phyloP scores from a whole-genome alignment of 495 filamentous ascomycete genomes.

The Talaromyces trachyspermus region DNA sequence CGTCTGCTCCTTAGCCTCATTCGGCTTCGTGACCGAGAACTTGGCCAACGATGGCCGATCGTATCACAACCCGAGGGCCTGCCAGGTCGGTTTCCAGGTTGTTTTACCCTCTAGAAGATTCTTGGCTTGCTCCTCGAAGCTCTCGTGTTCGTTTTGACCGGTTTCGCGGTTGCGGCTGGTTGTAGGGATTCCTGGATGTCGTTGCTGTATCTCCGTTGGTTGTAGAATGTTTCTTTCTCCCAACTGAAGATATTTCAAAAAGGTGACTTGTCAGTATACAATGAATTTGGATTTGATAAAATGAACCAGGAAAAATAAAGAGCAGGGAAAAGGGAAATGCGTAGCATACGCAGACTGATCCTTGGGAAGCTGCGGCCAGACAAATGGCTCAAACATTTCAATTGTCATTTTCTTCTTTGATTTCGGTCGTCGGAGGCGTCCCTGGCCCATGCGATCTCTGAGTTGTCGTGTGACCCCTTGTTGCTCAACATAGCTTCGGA shows the following conservation, averaged over 20 bases:
- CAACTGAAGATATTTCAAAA: slow-evolving; percentile 11
- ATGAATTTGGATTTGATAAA: slow-evolving; percentile 1
- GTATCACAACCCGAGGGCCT: slow-evolving; percentile 33
- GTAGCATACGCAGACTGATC: slow-evolving; percentile 50
- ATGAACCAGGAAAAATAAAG: not conserved
- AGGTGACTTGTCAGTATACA: slow-evolving; percentile 1
- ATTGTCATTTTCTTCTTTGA: slow-evolving; percentile 86
- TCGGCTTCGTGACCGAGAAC: not conserved
- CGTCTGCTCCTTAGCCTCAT: too few species aligned
- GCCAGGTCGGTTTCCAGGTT: slow-evolving; percentile 39
- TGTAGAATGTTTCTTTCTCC: slow-evolving; percentile 4
- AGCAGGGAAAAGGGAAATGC: slow-evolving; percentile 3
- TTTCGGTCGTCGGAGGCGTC: slow-evolving; percentile 48
- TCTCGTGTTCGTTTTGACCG: slow-evolving; percentile 21
- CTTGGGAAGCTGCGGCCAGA: slow-evolving; percentile 63
- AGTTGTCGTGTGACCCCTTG: slow-evolving; percentile 43
- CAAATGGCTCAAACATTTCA: slow-evolving; percentile 75
- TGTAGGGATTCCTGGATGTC: slow-evolving; percentile 18
- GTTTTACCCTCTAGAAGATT: slow-evolving; percentile 40
- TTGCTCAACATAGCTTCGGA: slow-evolving; percentile 75
- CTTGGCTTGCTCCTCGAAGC: slow-evolving; percentile 48
- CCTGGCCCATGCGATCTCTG: slow-evolving; percentile 32
- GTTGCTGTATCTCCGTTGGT: slow-evolving; percentile 20
- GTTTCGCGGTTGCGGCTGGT: slow-evolving; percentile 22
- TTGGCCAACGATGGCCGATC: slow-evolving; percentile 18